phyloP scores from a whole-genome alignment of 2,329 filamentous ascomycete genomes.

The Aspergillus fumigatus region DNA sequence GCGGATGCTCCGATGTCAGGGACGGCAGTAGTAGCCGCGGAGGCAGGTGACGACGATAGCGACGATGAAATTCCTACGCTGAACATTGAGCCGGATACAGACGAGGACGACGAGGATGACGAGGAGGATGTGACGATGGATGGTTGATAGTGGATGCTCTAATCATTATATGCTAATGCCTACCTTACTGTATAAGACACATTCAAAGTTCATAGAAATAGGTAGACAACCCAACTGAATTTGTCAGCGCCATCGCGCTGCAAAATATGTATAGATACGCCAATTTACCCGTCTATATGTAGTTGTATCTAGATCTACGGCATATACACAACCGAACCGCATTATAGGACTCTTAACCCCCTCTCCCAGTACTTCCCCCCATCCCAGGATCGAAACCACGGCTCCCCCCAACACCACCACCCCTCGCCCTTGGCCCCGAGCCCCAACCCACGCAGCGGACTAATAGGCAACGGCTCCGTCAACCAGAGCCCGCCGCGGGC shows the following conservation, averaged over 20 bases:
- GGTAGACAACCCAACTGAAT: not conserved
- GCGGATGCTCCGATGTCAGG: slow-evolving; percentile 6
- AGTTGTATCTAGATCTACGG: not conserved
- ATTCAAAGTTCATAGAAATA: no score
- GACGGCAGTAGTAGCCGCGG: slow-evolving; percentile 5
- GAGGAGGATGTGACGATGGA: slow-evolving; percentile 27
- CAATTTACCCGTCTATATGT: not conserved
- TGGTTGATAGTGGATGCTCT: slow-evolving; percentile 8
- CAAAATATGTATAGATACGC: not conserved
- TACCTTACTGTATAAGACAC: not conserved
- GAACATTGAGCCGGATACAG: slow-evolving; percentile 44
- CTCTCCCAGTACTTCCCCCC: slow-evolving; percentile 62
- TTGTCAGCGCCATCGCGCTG: not conserved
- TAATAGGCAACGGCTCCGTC: slow-evolving; percentile 76
- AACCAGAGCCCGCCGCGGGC: slow-evolving; percentile 70
- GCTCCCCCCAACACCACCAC: slow-evolving; percentile 63
- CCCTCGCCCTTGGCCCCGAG: slow-evolving; percentile 57
- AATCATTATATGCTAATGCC: not conserved
- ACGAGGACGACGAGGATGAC: slow-evolving; percentile 43
- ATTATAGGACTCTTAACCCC: slow-evolving; percentile 39
- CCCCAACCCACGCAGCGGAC: slow-evolving; percentile 62
- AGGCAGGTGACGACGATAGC: slow-evolving; percentile 35
- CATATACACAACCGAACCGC: not conserved
- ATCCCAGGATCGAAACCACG: slow-evolving; percentile 54
- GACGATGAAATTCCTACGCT: slow-evolving; percentile 49